These are phyloP conservation scores for Penicillium desertorum DNA, from an alignment of 495 filamentous ascomycete genomes.

Conservation along the genomic window DNA sequence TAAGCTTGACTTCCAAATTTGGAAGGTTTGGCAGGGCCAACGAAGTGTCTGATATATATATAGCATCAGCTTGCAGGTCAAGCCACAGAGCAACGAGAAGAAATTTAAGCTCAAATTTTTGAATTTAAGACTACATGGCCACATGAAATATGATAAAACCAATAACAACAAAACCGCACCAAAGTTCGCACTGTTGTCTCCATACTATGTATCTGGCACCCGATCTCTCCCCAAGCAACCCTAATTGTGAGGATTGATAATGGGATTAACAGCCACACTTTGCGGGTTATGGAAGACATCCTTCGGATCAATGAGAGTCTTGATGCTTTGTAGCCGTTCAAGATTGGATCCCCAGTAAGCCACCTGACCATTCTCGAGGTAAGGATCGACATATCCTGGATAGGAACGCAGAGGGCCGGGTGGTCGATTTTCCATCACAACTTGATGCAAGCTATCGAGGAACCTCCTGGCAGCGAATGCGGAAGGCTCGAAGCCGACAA, in stretches of 20 bases:
- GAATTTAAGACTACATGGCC: not conserved
- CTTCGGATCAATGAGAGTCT: slow-evolving; percentile 53
- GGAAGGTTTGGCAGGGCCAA: not conserved
- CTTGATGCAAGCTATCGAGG: slow-evolving; percentile 46
- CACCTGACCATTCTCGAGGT: slow-evolving; percentile 40
- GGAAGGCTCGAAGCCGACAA: slow-evolving; percentile 39
- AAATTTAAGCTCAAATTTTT: not conserved
- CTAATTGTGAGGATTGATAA: not conserved
- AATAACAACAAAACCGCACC: not conserved
- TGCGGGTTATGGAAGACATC: slow-evolving; percentile 66
- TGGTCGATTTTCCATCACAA: slow-evolving; percentile 28
- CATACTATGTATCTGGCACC: not conserved
- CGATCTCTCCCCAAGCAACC: not conserved
- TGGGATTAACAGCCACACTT: slow-evolving; percentile 35
- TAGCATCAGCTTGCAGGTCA: no score
- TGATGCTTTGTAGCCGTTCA: slow-evolving; percentile 52
- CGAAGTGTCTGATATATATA: not conserved
- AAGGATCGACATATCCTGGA: slow-evolving; percentile 71
- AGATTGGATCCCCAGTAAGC: slow-evolving; percentile 60
- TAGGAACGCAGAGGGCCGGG: slow-evolving; percentile 48
- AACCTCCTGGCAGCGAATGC: slow-evolving; percentile 34
- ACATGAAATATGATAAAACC: not conserved
- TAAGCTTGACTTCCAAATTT: not conserved
- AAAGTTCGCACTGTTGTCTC: not conserved
- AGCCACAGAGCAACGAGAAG: no score